phyloP scores from a whole-genome alignment of 108 stramenopile genomes.

The Cyclotella cryptica region DNA sequence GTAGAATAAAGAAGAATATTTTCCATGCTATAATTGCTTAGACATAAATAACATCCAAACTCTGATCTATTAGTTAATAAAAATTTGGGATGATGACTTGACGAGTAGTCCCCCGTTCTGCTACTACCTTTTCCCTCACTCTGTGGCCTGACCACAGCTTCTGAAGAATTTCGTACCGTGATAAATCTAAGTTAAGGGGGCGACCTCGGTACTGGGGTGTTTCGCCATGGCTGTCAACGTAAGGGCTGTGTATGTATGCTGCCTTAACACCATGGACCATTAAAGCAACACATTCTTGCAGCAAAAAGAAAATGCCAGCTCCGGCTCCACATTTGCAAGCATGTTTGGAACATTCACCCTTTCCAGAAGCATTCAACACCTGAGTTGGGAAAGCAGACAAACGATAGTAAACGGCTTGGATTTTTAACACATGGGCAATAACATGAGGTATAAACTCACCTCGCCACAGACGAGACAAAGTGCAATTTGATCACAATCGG shows the following conservation, averaged over 20 bases:
- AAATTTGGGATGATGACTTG: slow-evolving; percentile 77
- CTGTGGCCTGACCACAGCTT: slow-evolving; percentile 76
- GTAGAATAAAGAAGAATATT: too few relatives aligned
- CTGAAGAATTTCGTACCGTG: slow-evolving; percentile 71
- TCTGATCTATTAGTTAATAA: slow-evolving; percentile 42
- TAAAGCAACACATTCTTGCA: slow-evolving; percentile 92
- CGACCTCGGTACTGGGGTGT: slow-evolving; percentile 88
- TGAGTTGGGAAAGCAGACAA: background rate
- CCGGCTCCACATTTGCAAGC: slow-evolving; percentile 90
- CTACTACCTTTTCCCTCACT: slow-evolving; percentile 69
- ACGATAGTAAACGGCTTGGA: background rate
- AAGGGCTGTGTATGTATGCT: slow-evolving; percentile 91
- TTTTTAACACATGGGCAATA: background rate
- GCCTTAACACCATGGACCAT: slow-evolving; percentile 89
- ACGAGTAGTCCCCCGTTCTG: slow-evolving; percentile 73
- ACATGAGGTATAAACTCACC: slow-evolving; percentile 18
- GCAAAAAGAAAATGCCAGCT: slow-evolving; percentile 90
- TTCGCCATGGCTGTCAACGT: slow-evolving; percentile 95
- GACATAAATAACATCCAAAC: too few relatives aligned
- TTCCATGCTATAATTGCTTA: too few relatives aligned
- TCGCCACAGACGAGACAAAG: slow-evolving; percentile 89
- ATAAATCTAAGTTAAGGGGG: slow-evolving; percentile 80
- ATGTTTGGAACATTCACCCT: slow-evolving; percentile 91
- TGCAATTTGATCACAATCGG: slow-evolving; percentile 83
- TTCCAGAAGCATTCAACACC: slow-evolving; percentile 86